Conservation (phyloP, 805 yeast genomes). For the Cephaloascus fragrans region DNA sequence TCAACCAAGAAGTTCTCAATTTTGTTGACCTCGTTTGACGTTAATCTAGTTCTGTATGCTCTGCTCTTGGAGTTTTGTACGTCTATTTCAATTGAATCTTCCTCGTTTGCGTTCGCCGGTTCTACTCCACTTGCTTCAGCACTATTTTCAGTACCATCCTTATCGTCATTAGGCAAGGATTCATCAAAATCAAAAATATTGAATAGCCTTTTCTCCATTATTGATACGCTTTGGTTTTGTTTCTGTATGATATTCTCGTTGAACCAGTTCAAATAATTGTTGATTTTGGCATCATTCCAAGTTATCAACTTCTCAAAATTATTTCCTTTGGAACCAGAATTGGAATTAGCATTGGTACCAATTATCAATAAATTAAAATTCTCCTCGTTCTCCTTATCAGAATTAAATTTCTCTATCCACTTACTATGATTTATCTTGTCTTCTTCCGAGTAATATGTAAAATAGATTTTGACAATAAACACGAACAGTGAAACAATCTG, state of each 20-base stretch:
- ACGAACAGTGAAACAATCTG: conserved; percentile 9
- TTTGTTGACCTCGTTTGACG: neutral
- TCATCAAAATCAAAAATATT: conserved; percentile 19
- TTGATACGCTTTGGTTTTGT: conserved; percentile 9
- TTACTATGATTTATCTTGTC: neutral
- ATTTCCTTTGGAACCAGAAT: conserved; percentile 12
- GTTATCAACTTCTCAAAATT: conserved; percentile 23
- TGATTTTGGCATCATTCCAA: conserved; percentile 39
- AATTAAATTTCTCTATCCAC: conserved; percentile 11
- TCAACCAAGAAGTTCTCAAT: neutral
- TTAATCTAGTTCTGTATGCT: neutral
- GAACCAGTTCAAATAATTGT: conserved; percentile 43
- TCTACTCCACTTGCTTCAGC: neutral
- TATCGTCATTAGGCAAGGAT: conserved; percentile 3
- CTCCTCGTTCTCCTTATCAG: conserved; percentile 3
- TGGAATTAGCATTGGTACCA: conserved; percentile 13
- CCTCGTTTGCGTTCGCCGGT: neutral
- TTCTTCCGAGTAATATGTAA: conserved; percentile 2
- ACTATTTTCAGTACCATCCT: conserved; percentile 10
- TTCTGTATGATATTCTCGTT: conserved; percentile 20
- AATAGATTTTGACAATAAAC: conserved; percentile 11
- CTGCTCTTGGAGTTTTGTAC: neutral
- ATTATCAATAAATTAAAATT: conserved; percentile 21
- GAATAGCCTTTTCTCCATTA: conserved; percentile 19
- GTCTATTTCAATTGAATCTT: neutral